Conservation (phyloP, 1,284 basidiomycete species). For the Boletus sp. region DNA sequence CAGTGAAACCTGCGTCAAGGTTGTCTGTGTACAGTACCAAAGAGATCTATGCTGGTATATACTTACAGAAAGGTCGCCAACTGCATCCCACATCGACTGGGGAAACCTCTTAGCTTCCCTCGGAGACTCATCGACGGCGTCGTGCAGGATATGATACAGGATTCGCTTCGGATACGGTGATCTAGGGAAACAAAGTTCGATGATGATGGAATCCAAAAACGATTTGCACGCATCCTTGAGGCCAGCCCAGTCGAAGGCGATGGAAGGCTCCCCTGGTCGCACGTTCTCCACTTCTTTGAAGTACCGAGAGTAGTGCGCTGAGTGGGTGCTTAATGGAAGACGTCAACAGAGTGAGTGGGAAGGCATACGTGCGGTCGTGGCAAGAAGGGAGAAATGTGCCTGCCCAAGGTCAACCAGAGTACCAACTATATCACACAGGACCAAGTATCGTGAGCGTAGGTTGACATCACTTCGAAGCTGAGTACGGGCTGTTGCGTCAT, state of each 20-base stretch:
- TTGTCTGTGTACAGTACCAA: not conserved
- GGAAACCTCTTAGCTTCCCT: slow-evolving; percentile 68
- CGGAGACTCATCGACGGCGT: slow-evolving; percentile 66
- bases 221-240: slow-evolving; percentile 62
- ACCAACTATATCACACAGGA: slow-evolving; percentile 59
- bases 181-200: slow-evolving; percentile 70
- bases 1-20: slow-evolving; percentile 46
- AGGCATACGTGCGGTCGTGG: slow-evolving; percentile 59
- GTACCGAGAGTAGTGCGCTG: slow-evolving; percentile 64
- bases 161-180: slow-evolving; percentile 61
- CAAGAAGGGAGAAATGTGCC: slow-evolving; percentile 57
- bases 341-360: slow-evolving; percentile 3
- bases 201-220: slow-evolving; percentile 74
- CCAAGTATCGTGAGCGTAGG: slow-evolving; percentile 57
- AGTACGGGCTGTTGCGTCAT: slow-evolving; percentile 46
- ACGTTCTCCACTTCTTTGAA: slow-evolving; percentile 49
- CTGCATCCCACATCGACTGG: slow-evolving; percentile 69
- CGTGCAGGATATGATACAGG: slow-evolving; percentile 59
- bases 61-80: slow-evolving; percentile 72
- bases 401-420: slow-evolving; percentile 57
- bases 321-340: slow-evolving; percentile 13
- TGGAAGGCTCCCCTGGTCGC: slow-evolving; percentile 40
- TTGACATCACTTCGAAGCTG: slow-evolving; percentile 47
- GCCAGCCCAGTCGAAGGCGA: slow-evolving; percentile 58
- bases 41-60: slow-evolving; percentile 40